Base-by-base conservation (phyloP, 257 asterid species). In the Ajuga chamaepitys region DNA sequence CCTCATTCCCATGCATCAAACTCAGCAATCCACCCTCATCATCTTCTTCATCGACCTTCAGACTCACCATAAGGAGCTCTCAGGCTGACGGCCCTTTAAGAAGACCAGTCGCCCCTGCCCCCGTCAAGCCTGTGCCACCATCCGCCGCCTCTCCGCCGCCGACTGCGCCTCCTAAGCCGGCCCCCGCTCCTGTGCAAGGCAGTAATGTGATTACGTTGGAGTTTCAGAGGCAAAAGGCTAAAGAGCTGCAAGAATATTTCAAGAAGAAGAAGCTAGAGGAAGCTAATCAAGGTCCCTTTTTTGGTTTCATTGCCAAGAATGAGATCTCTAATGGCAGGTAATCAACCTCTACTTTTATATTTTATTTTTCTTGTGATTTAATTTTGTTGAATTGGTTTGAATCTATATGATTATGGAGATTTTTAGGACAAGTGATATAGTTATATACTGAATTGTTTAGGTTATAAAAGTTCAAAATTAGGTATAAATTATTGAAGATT, bases 301-400 rank as follows among this genome's bases (percentile, higher is more conserved):
- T 94, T 74, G 99, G 99, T 16, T 94, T 94, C 72, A 74, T 88
- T 75, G 82, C 72, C 62, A 94, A 94, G 81, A 94, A 94, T 77
- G 99, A 94, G 64, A 88, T 94, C 73, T 61, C 93, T 41, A 94
- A 94, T 74, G 99, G 99, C 74, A 94, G 97, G 97, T 90, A 79
- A 70, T 26, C 6, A 47, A 26, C 71, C 30, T 4, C 41, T 11
- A 52, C 13, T 7, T 28, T 22, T 5, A 30, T 30, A 1, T 12
- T 14, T 56, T 4, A 4, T 21, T 47, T 52, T 16, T 4, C 7
- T 34, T 1, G 7, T 20, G n/a, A 38, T 46, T 50, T 18, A n/a
- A 30, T 24, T 38, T 40, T 22, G 10, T 44, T 41, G 21, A 16
- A 30, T 57, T 34, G 51, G 22, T 14, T 20, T 35, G 4, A 3